phyloP scores from a whole-genome alignment of 306 rosid species.

The Medicago arabica region DNA sequence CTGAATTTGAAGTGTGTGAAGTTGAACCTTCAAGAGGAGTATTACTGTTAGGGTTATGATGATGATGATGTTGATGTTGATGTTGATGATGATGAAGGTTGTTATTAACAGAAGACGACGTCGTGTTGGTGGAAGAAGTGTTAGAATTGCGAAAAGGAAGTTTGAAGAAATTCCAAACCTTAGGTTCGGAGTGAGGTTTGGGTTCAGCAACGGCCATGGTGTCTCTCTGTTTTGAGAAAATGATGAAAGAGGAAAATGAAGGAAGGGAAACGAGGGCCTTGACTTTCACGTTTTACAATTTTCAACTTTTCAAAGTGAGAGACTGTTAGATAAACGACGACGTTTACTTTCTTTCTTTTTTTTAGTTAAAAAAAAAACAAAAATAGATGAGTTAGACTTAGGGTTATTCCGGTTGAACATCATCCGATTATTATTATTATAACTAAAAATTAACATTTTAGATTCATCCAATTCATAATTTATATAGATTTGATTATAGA shows the following conservation, averaged over 20 bases:
- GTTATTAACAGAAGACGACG: conserved; percentile 45
- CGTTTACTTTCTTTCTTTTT: conserved; percentile 18
- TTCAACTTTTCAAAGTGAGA: not conserved
- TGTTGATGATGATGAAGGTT: conserved; percentile 42
- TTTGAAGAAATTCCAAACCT: conserved; percentile 89
- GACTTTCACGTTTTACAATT: conserved; percentile 28
- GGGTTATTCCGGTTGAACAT: too few species aligned
- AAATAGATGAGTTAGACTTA: too few species aligned
- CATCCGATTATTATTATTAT: too few species aligned
- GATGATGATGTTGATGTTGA: conserved; percentile 44
- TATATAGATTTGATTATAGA: too few species aligned
- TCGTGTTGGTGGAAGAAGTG: conserved; percentile 40
- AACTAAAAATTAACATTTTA: too few species aligned
- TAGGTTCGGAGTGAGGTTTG: conserved; percentile 78
- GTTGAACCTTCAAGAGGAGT: conserved; percentile 55
- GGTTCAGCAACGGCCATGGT: conserved; percentile 78
- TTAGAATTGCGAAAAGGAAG: conserved; percentile 72
- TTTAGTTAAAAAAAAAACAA: too few species aligned
- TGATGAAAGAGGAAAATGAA: not conserved
- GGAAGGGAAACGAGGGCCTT: not conserved
- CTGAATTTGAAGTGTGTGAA: conserved; percentile 62
- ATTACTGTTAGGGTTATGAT: conserved; percentile 20
- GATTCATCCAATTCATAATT: too few species aligned
- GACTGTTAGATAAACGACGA: conserved; percentile 31
- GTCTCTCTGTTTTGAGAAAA: not conserved